Percentiles rank a stretch among this genome's conserved stretches.
Conservation (phyloP, 306 rosid genomes). For the Purshia tridentata region DNA sequence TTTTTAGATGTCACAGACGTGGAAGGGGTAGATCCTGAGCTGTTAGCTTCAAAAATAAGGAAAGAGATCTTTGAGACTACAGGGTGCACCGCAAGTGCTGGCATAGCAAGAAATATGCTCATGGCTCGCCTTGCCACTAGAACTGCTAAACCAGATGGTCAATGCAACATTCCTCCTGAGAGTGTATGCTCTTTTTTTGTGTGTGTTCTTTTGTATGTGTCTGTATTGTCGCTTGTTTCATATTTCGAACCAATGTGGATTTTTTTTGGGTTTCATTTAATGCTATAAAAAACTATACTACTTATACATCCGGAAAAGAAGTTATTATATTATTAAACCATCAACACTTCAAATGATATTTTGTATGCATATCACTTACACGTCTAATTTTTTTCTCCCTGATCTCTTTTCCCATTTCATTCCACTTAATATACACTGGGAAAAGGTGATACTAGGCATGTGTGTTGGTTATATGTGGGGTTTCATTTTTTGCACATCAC, state of each 20-base stretch:
- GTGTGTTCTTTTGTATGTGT: not conserved
- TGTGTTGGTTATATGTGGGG: not conserved
- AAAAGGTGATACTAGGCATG: not conserved
- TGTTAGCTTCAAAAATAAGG: conserved; percentile 68
- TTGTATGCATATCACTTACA: not conserved
- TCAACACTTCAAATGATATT: not conserved
- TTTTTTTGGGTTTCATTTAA: not conserved
- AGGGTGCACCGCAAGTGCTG: conserved; percentile 89
- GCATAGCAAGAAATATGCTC: conserved; percentile 85
- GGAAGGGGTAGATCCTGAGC: conserved; percentile 59
- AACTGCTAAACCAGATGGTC: conserved; percentile 96
- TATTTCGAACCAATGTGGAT: not conserved
- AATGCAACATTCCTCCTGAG: conserved; percentile 68
- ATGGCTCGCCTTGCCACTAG: conserved; percentile 94
- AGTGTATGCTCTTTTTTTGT: conserved; percentile 34
- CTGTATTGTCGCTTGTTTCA: not conserved
- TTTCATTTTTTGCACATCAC: not conserved
- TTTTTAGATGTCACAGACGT: conserved; percentile 66
- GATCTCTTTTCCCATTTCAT: not conserved
- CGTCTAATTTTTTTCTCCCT: not conserved
- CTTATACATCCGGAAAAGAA: not conserved
- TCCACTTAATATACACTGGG: not conserved
- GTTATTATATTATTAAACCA: not conserved
- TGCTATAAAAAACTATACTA: not conserved
- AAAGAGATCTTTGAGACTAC: conserved; percentile 73